Evolutionary conservation across 345 rosid species (phyloP).

Genomic region (Citrus reticulata): DNA sequence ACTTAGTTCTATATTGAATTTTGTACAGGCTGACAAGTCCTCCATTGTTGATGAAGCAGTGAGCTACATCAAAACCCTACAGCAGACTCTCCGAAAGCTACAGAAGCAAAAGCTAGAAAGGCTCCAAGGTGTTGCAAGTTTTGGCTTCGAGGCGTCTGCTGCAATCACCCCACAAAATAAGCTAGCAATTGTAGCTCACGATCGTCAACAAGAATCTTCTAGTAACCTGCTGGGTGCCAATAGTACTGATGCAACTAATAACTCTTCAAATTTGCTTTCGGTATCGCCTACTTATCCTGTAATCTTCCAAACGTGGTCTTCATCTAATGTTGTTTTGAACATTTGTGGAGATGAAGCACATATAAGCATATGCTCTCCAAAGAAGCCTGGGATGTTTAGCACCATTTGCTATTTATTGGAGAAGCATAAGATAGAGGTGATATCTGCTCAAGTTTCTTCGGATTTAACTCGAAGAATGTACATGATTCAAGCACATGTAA

Average conservation of each 20-base stretch:
- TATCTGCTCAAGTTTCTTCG: constrained; percentile 49
- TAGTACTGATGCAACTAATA: neutral
- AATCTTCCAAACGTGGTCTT: constrained; percentile 52
- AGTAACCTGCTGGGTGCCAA: neutral
- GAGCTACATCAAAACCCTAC: constrained; percentile 37
- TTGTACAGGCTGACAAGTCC: constrained; percentile 66
- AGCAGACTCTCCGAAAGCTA: constrained; percentile 39
- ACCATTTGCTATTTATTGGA: constrained; percentile 50
- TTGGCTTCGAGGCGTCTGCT: constrained; percentile 25
- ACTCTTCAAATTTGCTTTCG: constrained; percentile 18
- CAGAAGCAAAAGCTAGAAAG: constrained; percentile 49
- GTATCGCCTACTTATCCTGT: constrained; percentile 23
- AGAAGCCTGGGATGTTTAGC: constrained; percentile 46
- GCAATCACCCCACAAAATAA: constrained; percentile 16
- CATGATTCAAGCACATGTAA: constrained; percentile 63
- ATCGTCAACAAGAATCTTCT: constrained; percentile 40
- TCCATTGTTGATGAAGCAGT: constrained; percentile 69
- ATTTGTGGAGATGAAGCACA: constrained; percentile 59
- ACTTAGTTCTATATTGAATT: neutral
- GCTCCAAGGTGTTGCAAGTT: constrained; percentile 21
- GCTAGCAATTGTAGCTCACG: constrained; percentile 44
- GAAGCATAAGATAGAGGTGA: constrained; percentile 52
- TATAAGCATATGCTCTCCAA: constrained; percentile 46
- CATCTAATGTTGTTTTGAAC: constrained; percentile 15
- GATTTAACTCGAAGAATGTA: constrained; percentile 30